Evolutionary conservation across 2,329 filamentous ascomycete genomes (phyloP), one percentile per base, ranked within the genome.

Genomic region (Neophaeococcomyces mojaviensis): DNA sequence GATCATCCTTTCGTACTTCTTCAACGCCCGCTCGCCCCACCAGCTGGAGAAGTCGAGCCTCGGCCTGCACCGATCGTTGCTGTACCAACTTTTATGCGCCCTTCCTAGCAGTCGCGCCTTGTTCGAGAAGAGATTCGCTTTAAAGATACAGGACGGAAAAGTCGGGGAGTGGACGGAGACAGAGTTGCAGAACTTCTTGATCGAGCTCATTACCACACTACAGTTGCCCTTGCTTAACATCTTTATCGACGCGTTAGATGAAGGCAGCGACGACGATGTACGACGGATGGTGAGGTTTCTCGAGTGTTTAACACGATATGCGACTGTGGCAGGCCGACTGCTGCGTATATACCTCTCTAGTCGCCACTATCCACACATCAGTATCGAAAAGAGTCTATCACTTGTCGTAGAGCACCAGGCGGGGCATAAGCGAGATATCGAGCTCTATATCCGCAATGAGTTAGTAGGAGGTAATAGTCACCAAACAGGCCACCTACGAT

Each of bases 51-150:
- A 62, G 44, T 67, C 72, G 0, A 61, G 64, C 0, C 24, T 59
- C 0, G 76, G 77, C 0, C 66, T 79, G 58, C 77, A 76, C 49
- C 64, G 74, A 2, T 73, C 72, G 0, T 44, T 42, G 20, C 9
- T 42, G 24, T 30, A 32, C 30, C 39, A 42, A 22, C 3, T 32
- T 19, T 18, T 42, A 16, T 18, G 61, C 0, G 59, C 68, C 16
- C 51, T 53, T 8, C 38, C 35, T 42, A 53, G 18, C 20, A 48
- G 8, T 13, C 8, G n/a, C 6, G 13, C 12, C 10, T 31, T 33
- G 16, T 46, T 47, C 18, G 31, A 37, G 15, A 26, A 39, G 6
- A 39, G 5, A 26, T 39, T 39, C 12, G 20, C 3, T 39, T 26
- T 22, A n/a, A 39, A 39, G 20, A 12, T 39, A 3, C 24, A 5